Percentiles rank a stretch among this genome's conserved stretches.
These are phyloP conservation scores for Osmanthus fragrans DNA, from an alignment of 257 asterid species.

Conservation along the genomic window DNA sequence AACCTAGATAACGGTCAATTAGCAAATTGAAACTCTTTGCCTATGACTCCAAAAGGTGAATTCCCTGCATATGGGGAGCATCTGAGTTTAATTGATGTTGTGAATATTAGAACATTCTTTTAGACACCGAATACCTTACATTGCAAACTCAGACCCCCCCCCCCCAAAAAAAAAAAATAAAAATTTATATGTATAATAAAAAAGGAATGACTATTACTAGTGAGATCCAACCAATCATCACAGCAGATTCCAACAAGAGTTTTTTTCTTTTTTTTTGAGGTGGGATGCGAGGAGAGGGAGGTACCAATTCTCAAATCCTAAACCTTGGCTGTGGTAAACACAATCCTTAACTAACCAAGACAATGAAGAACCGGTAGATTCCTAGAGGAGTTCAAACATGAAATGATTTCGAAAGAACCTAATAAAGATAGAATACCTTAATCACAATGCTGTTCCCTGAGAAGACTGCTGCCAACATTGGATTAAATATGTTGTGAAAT, in stretches of 20 bases:
- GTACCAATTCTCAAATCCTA: too few relatives aligned
- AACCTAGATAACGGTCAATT: background rate
- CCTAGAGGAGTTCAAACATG: background rate
- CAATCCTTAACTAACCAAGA: background rate
- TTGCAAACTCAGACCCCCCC: too few relatives aligned
- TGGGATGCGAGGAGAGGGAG: too few relatives aligned
- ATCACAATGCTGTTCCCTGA: slow-evolving; percentile 95
- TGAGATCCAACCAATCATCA: too few relatives aligned
- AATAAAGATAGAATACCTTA: slow-evolving; percentile 60
- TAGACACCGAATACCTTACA: too few relatives aligned
- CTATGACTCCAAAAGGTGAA: background rate
- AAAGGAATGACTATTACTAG: too few relatives aligned
- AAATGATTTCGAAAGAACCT: background rate
- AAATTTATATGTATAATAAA: too few relatives aligned
- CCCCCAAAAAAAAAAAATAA: too few relatives aligned
- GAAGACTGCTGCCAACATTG: slow-evolving; percentile 98
- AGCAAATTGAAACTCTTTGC: background rate
- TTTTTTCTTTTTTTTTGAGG: too few relatives aligned
- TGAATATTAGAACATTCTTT: background rate
- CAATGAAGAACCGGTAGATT: background rate
- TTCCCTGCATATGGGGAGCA: background rate
- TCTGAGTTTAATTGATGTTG: background rate
- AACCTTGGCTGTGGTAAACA: too few relatives aligned
- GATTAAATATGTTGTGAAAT: slow-evolving; percentile 96
- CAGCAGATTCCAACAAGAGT: background rate